Conservation (phyloP, 495 filamentous ascomycete genomes). For the Xylaria scruposa region DNA sequence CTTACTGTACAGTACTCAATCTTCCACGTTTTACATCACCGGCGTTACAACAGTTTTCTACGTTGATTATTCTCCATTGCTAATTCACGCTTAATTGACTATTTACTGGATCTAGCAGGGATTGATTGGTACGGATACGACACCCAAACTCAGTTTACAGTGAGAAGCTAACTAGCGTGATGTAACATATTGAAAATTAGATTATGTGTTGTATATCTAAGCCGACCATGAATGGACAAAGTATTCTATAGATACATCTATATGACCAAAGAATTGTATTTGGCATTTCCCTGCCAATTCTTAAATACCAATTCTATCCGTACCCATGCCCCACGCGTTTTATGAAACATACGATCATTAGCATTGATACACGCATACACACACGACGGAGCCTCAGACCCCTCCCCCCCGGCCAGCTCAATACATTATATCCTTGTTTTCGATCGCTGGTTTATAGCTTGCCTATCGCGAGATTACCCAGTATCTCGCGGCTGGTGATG, state of each 20-base stretch:
- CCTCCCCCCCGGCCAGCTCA: no score
- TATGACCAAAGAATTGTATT: not conserved
- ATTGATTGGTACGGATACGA: no score
- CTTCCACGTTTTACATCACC: no score
- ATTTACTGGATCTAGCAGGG: no score
- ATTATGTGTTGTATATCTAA: not conserved
- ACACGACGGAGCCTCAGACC: not conserved
- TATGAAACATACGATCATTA: not conserved
- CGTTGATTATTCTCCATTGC: no score
- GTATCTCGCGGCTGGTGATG: conserved; percentile 76
- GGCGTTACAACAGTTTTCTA: no score
- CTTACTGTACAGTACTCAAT: no score
- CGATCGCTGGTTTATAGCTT: conserved; percentile 63
- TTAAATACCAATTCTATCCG: not conserved
- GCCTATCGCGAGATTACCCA: conserved; percentile 68
- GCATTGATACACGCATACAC: not conserved
- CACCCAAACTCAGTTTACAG: no score
- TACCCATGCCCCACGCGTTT: not conserved
- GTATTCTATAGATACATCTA: not conserved
- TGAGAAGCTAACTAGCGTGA: not conserved
- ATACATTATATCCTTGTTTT: not conserved
- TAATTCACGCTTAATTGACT: no score
- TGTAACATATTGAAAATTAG: not conserved
- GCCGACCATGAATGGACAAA: not conserved
- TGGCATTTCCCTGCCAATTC: not conserved